Evolutionary conservation across 208 protist genomes (phyloP), one percentile per base, ranked within the genome.

Genomic region (Leishmania amazonensis): DNA sequence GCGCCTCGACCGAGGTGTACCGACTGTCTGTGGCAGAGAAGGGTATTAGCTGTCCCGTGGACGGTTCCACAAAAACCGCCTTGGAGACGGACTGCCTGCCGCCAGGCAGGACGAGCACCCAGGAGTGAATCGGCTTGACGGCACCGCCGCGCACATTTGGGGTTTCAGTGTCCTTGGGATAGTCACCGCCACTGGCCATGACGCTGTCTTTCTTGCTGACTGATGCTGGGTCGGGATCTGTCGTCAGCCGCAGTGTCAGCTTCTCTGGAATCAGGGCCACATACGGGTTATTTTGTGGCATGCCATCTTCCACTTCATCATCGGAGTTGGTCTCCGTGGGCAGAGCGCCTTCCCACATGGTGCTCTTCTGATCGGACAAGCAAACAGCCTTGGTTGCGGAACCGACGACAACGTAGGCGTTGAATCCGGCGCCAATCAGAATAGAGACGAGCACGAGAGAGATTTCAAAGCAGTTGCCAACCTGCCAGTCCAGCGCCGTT

Each of bases 331-430:
- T 42, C 76, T 97, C 93, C 11, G 79, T 76, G 28, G 89, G 90
- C 28, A 97, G 80, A 21, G 68, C 75, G 31, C 90, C 87, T 24
- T 84, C 78, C 91, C 92, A 97, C 45, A 80, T 45, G 4, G 85
- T 71, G 28, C 82, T 51, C 5, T 80, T 92, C 58, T 94, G 90
- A 76, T 98, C 91, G 71, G 97, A 97, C n/a, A 93, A 49, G 79
- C 90, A 96, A 53, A 98, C 87, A 42, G 86, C 82, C 40, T 75
- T 75, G 28, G 75, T 77, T 1, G 97, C 97, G 73, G 96, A 98
- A 15, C 97, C 97, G 67, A 96, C 79, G 2, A 98, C 96, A 15
- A 98, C 94, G 73, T 97, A 97, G 9, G 93, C 94, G 75, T 98
- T 96, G 87, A 96, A 99, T n/a, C 96, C 96, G 17, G 86, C 85